phyloP scores from a whole-genome alignment of 2,329 filamentous ascomycete genomes.

The Pseudonectria buxi region DNA sequence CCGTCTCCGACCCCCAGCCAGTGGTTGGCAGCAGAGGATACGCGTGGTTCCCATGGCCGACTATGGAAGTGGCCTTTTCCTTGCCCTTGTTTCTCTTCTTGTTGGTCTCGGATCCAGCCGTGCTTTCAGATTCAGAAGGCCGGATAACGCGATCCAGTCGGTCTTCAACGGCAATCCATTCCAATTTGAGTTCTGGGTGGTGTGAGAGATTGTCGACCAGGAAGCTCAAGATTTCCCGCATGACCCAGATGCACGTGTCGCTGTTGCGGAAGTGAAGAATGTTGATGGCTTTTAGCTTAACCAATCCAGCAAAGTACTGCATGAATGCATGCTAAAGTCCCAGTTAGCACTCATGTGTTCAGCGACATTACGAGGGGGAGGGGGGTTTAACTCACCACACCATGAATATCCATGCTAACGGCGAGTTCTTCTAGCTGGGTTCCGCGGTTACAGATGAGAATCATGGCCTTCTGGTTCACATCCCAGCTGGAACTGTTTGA shows the following conservation, averaged over 20 bases:
- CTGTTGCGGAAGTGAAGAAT: slow-evolving; percentile 48
- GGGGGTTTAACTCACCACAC: slow-evolving; percentile 40
- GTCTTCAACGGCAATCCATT: slow-evolving; percentile 52
- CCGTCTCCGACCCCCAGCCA: slow-evolving; percentile 26
- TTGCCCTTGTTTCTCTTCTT: slow-evolving; percentile 30
- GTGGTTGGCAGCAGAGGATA: slow-evolving; percentile 24
- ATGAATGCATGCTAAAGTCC: slow-evolving; percentile 47
- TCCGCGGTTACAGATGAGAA: slow-evolving; percentile 46
- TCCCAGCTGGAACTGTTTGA: slow-evolving; percentile 46
- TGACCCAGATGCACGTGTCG: slow-evolving; percentile 50
- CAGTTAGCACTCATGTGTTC: slow-evolving; percentile 1
- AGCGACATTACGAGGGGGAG: not conserved
- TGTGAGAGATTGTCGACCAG: slow-evolving; percentile 52
- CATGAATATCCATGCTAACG: slow-evolving; percentile 45
- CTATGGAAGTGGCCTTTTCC: slow-evolving; percentile 22
- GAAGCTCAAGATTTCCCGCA: slow-evolving; percentile 51
- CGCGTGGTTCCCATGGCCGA: slow-evolving; percentile 9
- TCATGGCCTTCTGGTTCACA: slow-evolving; percentile 45
- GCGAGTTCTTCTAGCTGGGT: slow-evolving; percentile 48
- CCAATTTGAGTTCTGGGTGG: slow-evolving; percentile 47
- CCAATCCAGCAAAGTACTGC: slow-evolving; percentile 42
- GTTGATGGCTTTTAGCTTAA: slow-evolving; percentile 48
- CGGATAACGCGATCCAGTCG: slow-evolving; percentile 43
- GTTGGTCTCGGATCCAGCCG: slow-evolving; percentile 22
- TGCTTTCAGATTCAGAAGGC: slow-evolving; percentile 24